phyloP scores from a whole-genome alignment of 129 eudicot species.

The Helichrysum umbraculigerum region DNA sequence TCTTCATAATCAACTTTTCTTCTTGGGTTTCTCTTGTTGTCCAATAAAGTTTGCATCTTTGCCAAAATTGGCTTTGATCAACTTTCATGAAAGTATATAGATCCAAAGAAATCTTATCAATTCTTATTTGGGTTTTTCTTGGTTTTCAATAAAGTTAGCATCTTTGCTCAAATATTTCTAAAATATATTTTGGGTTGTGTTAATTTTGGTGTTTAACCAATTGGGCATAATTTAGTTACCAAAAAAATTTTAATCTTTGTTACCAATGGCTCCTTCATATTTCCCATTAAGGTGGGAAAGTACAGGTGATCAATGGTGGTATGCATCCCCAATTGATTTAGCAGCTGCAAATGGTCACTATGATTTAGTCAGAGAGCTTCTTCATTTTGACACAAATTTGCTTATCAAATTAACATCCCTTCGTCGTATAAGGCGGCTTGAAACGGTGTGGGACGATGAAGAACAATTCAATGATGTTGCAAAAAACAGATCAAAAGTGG shows the following conservation, averaged over 20 bases:
- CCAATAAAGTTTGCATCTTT: constrained; percentile 22
- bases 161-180: background rate
- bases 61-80: constrained; percentile 19
- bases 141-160: constrained; percentile 5
- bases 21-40: constrained; percentile 9
- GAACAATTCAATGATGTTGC: constrained; percentile 54
- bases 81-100: background rate
- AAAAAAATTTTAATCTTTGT: constrained; percentile 10
- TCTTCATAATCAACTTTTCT: constrained; percentile 3
- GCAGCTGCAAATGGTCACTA: constrained; percentile 93
- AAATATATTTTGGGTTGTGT: background rate
- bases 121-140: background rate
- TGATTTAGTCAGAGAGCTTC: constrained; percentile 75
- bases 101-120: background rate
- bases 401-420: constrained; percentile 82
- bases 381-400: constrained; percentile 74
- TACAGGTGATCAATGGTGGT: constrained; percentile 99
- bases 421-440: constrained; percentile 76
- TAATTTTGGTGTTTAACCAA: background rate
- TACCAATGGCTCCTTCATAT: constrained; percentile 44
- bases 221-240: constrained; percentile 13
- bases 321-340: constrained; percentile 80
- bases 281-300: constrained; percentile 92
- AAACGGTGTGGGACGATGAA: constrained; percentile 88
- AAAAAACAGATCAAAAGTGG: constrained; percentile 64